phyloP scores from a whole-genome alignment of 352 stramenopile species.

The Thalassiosira pacifica region DNA sequence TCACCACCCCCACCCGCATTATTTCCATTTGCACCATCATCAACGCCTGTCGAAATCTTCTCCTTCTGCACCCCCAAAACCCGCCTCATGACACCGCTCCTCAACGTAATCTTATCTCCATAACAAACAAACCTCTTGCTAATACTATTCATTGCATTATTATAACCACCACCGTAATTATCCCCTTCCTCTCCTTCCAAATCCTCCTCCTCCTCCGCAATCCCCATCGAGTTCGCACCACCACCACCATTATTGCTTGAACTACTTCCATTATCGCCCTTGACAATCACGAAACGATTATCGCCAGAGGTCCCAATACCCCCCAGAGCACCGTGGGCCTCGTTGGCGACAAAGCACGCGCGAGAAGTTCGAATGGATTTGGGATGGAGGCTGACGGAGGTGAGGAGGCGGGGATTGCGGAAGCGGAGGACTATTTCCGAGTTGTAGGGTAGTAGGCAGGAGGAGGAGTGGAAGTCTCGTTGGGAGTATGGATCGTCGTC shows the following conservation, averaged over 20 bases:
- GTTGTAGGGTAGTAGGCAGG: slow-evolving; percentile 35
- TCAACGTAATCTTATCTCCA: slow-evolving; percentile 49
- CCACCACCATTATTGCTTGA: background rate
- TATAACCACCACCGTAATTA: too few species aligned
- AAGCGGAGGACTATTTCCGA: slow-evolving; percentile 51
- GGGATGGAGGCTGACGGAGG: slow-evolving; percentile 41
- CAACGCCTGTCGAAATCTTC: too few species aligned
- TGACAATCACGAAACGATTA: slow-evolving; percentile 49
- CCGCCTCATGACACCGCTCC: slow-evolving; percentile 34
- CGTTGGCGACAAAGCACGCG: slow-evolving; percentile 52
- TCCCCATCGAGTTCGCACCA: background rate
- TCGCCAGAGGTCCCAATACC: slow-evolving; percentile 23
- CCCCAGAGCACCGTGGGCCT: slow-evolving; percentile 25
- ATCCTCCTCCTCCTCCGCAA: background rate
- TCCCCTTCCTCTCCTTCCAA: slow-evolving; percentile 3
- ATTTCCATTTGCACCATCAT: background rate
- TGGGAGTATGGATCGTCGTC: slow-evolving; percentile 22
- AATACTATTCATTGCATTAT: background rate
- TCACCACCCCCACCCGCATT: background rate
- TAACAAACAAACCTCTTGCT: slow-evolving; percentile 39
- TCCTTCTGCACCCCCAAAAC: slow-evolving; percentile 57
- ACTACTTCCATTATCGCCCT: background rate
- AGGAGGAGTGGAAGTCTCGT: slow-evolving; percentile 15
- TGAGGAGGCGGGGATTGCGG: slow-evolving; percentile 25
- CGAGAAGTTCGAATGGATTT: background rate